Evolutionary conservation across 495 filamentous ascomycete genomes (phyloP), one percentile per base, ranked within the genome.

Genomic region (Lentithecium fluviatile): DNA sequence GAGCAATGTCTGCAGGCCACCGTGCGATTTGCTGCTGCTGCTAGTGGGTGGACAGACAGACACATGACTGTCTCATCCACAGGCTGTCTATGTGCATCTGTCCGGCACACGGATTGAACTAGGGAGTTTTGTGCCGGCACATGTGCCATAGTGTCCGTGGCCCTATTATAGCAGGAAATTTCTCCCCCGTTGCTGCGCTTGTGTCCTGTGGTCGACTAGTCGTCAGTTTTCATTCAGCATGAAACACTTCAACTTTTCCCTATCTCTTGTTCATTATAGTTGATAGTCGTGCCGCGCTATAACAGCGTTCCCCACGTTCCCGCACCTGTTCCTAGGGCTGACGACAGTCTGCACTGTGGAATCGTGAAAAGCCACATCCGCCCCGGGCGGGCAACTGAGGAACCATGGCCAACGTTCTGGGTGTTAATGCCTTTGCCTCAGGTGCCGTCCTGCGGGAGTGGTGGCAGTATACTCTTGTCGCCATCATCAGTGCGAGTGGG

Each of bases 401-500:
- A 45, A 56, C 56, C 51, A 68, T 68, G 66, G 61, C 43, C 47
- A 26, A 58, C 17, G 53, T 65, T 20, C 42, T 62, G 40, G 66
- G 66, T 19, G 58, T 68, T 57, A 61, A 8, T 21, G 66, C 66
- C 17, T 68, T 68, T 38, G 26, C 19, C 15, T 40, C 29, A 42
- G 61, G 32, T 21, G 56, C 29, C 13, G 15, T 29, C 8, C 43
- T 69, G 17, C 48, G 62, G 17, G 11, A 64, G n/a, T 69, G 67
- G 67, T 69, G 67, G 67, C 51, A 69, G 45, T 59, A 36, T 47
- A 52, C 55, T 0, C 64, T 69, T 4, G 52, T 67, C 1, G 60
- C 59, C 20, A 61, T 69, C 25, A 64, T 69, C 55, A 40, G 21
- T 34, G 64, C 52, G 5, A 67, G 67, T 34, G 64, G 36, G 1